Base-by-base conservation (phyloP, 148 eudicot species). In the Persicaria tinctoria region DNA sequence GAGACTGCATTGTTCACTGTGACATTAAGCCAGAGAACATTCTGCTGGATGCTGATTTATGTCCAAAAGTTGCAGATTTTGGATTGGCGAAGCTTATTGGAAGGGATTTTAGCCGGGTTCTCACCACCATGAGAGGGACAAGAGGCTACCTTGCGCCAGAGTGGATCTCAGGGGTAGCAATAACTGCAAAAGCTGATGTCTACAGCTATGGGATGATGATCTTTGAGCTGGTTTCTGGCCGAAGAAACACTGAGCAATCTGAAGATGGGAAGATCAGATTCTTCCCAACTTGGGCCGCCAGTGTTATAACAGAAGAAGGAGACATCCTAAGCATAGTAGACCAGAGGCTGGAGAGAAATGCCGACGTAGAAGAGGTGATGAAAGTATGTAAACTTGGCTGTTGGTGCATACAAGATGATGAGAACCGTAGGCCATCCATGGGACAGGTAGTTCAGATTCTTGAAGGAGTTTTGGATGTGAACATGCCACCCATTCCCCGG, bases 1-100 rank as follows among this genome's bases (percentile, higher is more conserved):
- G 93, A 20, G 97, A 93, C 69, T 91, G 98, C 66, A 93, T 93
- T 14, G 81, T 91, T 10, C 98, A 93, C 51, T 93, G 95, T 68
- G 97, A 93, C 80, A 89, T 93, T 46, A 93, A 93, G 72, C 98
- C 98, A 1, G 98, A 91, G 72, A 93, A 91, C 70, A 87, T 93
- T 17, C 91, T 93, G 49, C 63, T 93, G 50, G 97, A 91, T 56
- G 98, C 88, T 20, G 86, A 77, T 48, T 85, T 73, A 82, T 77
- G 81, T 62, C 88, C 98, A 5, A 91, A 85, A 73, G 90, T 93
- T 27, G 91, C 98, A 0, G 98, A 93, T 82, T 93, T 93, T 70
- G 98, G 98, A 18, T 89, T 93, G 20, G 97, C 98, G 6, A 89
- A 88, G 77, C 89, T 93, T 3, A 66, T 88, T 1, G 83, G 4